Evolutionary conservation across 192 early-diverging fungal species (phyloP).

Genomic region (Umbelopsis vinacea): DNA sequence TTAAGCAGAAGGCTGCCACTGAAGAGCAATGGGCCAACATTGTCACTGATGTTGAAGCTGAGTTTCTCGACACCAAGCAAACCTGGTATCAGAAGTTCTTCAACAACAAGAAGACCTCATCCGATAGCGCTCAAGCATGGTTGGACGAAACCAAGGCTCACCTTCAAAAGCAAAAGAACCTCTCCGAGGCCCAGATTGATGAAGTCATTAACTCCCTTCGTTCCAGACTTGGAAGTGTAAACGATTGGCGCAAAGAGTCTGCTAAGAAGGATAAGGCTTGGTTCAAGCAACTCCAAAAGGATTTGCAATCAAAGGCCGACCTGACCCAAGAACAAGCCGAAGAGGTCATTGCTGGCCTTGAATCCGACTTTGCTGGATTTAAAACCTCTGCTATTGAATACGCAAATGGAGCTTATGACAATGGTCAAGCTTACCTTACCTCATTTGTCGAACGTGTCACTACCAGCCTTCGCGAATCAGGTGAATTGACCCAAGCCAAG

Average conservation of each 20-base stretch:
- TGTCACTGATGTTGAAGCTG: slow-evolving; percentile 17
- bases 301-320: slow-evolving; percentile 9
- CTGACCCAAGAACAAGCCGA: slow-evolving; percentile 20
- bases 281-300: slow-evolving; percentile 9
- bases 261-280: slow-evolving; percentile 24
- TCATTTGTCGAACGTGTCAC: slow-evolving; percentile 11
- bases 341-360: not conserved
- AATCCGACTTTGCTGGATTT: slow-evolving; percentile 18
- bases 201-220: not conserved
- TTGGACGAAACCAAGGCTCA: slow-evolving; percentile 1
- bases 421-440: slow-evolving; percentile 4
- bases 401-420: slow-evolving; percentile 6
- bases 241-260: slow-evolving; percentile 21
- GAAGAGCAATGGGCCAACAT: slow-evolving; percentile 24
- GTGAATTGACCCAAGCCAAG: slow-evolving; percentile 10
- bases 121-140: slow-evolving; percentile 12
- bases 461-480: slow-evolving; percentile 14
- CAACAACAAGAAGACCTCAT: not conserved
- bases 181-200: slow-evolving; percentile 13
- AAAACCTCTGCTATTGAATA: slow-evolving; percentile 21
- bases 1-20: slow-evolving; percentile 24
- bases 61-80: not conserved
- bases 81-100: slow-evolving; percentile 8
- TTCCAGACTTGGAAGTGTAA: slow-evolving; percentile 2
- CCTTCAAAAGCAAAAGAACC: slow-evolving; percentile 7